Base-by-base conservation (phyloP, 192 early-diverging fungal genomes). In the Lobosporangium transversale region DNA sequence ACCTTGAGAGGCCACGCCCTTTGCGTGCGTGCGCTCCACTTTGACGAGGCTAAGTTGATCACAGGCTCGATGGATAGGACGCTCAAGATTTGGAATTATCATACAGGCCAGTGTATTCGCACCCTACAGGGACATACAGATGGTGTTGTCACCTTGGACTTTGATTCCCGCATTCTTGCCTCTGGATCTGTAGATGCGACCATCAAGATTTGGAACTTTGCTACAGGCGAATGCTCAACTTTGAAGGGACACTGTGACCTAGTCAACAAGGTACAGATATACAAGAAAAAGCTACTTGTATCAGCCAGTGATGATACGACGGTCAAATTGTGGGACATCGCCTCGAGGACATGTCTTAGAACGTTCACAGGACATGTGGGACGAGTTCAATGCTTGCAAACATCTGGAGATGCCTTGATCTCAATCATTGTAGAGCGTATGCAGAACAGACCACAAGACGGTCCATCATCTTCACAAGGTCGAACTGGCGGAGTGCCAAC, bases 11-110 rank as follows among this genome's bases (percentile, higher is more conserved):
- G 97, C n/a, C 96, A 98, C 78, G 90, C 88, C 1, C 84, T 91
- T 43, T 90, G 92, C 50, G 92, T 99, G 3, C 88, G 93, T 14
- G 93, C 93, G 0, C 81, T 98, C 4, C 94, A 99, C 58, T 96
- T 98, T 76, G 97, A 99, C 79, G 93, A 98, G 31, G 87, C 85
- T 57, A 97, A 95, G 84, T 86, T 99, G 45, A 88, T 99, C 20
- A 92, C 94, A 17, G 94, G 94, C 32, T 96, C 96, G 6, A 90
- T 96, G 83, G 97, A 99, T 65, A 81, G 89, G 9, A 97, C 96
- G 0, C 83, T 99, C 11, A 87, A 90, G 57, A 94, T 99, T 43
- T 99, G 97, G 97, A 92, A 92, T 68, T 91, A 93, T 74, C 89
- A 93, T 48, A 91, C 91, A 0, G 95, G 96, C 37, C 87, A 93